A percentile compares a stretch with the other conserved stretches of the same genome.
Evolutionary conservation across 2,329 filamentous ascomycete species (phyloP).

Genomic region (Lachnellula arida): DNA sequence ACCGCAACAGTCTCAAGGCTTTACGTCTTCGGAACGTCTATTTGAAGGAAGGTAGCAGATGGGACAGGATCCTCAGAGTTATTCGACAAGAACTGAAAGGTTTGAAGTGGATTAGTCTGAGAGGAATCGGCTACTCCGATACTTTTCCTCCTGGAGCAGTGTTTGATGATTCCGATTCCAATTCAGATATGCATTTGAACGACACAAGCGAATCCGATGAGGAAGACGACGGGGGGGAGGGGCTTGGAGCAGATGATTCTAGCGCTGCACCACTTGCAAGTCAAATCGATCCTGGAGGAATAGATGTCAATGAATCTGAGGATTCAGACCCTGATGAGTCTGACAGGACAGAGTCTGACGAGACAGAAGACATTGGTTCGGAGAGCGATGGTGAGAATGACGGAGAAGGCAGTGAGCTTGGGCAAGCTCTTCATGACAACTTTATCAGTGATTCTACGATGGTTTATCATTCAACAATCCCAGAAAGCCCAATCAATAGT

Average conservation of each 20-base stretch:
- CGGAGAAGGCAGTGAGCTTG: neutral
- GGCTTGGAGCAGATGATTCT: neutral
- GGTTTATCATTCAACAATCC: constrained; percentile 16
- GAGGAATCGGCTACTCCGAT: constrained; percentile 53
- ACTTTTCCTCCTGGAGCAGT: constrained; percentile 18
- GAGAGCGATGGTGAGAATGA: constrained; percentile 9
- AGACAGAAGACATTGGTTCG: constrained; percentile 1
- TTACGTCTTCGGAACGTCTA: constrained; percentile 57
- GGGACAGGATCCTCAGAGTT: constrained; percentile 55
- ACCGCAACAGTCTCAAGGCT: constrained; percentile 52
- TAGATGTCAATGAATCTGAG: constrained; percentile 30
- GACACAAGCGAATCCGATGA: constrained; percentile 42
- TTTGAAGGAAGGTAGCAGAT: constrained; percentile 53
- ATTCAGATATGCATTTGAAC: constrained; percentile 43
- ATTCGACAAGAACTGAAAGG: constrained; percentile 52
- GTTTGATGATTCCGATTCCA: constrained; percentile 45
- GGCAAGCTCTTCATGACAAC: constrained; percentile 3
- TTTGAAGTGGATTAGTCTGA: constrained; percentile 59
- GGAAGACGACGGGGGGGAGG: neutral
- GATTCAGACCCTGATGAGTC: constrained; percentile 10
- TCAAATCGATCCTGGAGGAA: constrained; percentile 22
- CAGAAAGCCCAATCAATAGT: constrained; percentile 14
- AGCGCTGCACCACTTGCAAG: constrained; percentile 8
- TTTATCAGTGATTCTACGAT: constrained; percentile 24
- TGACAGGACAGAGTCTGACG: constrained; percentile 7